Evolutionary conservation across 106 monocot genomes (phyloP), one percentile per base, ranked within the genome.

Genomic region (Dioscorea dumetorum): DNA sequence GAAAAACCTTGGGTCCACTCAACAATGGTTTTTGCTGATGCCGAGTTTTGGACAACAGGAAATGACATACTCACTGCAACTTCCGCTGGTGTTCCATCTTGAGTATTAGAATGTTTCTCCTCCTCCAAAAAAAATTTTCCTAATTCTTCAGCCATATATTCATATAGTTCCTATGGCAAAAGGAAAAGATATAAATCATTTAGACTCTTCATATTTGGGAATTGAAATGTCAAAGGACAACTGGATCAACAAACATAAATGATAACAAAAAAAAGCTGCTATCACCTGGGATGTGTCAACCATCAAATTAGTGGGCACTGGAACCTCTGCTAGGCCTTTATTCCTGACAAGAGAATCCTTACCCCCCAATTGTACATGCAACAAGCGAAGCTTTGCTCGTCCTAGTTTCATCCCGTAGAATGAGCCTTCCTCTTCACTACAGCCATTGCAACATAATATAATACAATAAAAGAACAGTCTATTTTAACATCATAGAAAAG

Each of bases 381-480:
- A 14, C 21, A 73, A 62, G 12, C 77, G 77, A 20, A 82, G 57
- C 16, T 73, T 77, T 33, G 81, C 73, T 64, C 69, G 62, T 20
- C 73, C 73, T 41, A 82, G 59, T 28, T 82, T 73, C 64, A 82
- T 68, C 12, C 77, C 81, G 66, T 82, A 82, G 68, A 69, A 82
- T 33, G 77, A 31, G 17, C 82, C 77, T 60, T 73, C 63, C 32
- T 77, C 77, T 49, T 65, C 61, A 50, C 77, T 77, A 57, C 48
- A 77, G 0, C 8, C 18, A 68, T 8, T 53, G 22, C 28, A 60
- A 67, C 49, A n/a, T 35, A 18, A 5, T 8, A 41, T 41, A 41
- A 41, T 41, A 10, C 3, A 41, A 41, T 41, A 41, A 6, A 41
- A 41, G 41, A 41, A 41, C 10, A 10, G 41, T 0, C 41, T 28